Conservation (phyloP, 2,329 filamentous ascomycete species). For the Biscogniauxia mediterranea region DNA sequence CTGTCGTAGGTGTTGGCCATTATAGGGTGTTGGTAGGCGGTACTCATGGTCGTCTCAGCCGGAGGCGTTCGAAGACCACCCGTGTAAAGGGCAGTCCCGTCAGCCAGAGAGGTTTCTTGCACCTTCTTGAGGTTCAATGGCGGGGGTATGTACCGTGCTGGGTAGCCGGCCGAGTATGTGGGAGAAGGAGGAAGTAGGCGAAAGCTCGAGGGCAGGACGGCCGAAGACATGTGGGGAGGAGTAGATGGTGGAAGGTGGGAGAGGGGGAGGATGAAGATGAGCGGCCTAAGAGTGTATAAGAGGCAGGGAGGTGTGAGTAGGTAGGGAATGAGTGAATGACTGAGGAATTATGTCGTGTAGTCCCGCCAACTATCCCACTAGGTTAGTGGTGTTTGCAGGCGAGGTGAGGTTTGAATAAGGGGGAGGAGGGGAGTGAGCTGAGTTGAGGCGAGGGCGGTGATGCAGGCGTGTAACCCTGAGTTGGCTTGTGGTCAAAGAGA, state of each 20-base stretch:
- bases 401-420: not conserved
- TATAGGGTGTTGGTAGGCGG: conserved; percentile 47
- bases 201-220: conserved; percentile 22
- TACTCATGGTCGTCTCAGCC: conserved; percentile 50
- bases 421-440: no score
- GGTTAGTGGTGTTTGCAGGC: not conserved
- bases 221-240: conserved; percentile 32
- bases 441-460: not conserved
- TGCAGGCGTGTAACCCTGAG: not conserved
- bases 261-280: not conserved
- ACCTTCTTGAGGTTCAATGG: conserved; percentile 21
- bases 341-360: not conserved
- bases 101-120: conserved; percentile 18
- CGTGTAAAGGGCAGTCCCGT: conserved; percentile 28
- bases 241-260: not conserved
- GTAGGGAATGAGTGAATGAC: not conserved
- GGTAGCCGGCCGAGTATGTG: conserved; percentile 17
- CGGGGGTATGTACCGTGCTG: conserved; percentile 17
- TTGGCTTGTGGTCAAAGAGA: not conserved
- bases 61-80: conserved; percentile 51
- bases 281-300: not conserved
- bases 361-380: not conserved
- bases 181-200: conserved; percentile 29
- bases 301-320: no score
- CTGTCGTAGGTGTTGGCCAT: conserved; percentile 46